Evolutionary conservation across 179 eudicot species (phyloP).

Genomic region (Gypsophila paniculata): DNA sequence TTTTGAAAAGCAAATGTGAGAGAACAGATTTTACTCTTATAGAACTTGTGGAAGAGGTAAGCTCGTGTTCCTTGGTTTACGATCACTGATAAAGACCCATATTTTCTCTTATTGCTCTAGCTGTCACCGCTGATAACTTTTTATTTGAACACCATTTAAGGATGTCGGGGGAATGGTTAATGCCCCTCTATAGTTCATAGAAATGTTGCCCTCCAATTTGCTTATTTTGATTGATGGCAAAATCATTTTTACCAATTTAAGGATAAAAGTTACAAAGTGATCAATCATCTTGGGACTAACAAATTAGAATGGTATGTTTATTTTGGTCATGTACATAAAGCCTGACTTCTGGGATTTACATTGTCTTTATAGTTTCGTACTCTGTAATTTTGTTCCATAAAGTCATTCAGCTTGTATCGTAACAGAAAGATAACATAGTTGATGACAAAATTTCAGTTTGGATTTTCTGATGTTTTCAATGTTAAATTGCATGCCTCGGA

Average conservation of each 20-base stretch:
- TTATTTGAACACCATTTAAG: not conserved
- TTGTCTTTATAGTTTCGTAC: no score
- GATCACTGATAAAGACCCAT: not conserved
- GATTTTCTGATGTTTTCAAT: not conserved
- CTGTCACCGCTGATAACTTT: not conserved
- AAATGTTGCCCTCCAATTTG: no score
- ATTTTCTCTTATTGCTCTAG: not conserved
- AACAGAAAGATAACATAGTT: not conserved
- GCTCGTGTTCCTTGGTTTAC: slow-evolving; percentile 1
- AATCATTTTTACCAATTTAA: no score
- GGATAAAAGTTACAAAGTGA: not conserved
- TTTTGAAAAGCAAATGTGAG: slow-evolving; percentile 81
- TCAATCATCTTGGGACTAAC: not conserved
- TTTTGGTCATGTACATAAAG: not conserved
- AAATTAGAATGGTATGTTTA: not conserved
- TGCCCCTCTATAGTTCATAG: not conserved
- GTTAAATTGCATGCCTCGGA: not conserved
- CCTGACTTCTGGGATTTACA: not conserved
- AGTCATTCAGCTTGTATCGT: not conserved
- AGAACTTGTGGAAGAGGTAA: slow-evolving; percentile 91
- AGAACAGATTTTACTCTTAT: slow-evolving; percentile 75
- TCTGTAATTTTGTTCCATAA: no score
- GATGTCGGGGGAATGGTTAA: not conserved
- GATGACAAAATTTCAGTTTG: not conserved
- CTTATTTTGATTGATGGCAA: no score